These are phyloP conservation scores for Aplosporella prunicola DNA, from an alignment of 2,329 filamentous ascomycete genomes.

Conservation along the genomic window DNA sequence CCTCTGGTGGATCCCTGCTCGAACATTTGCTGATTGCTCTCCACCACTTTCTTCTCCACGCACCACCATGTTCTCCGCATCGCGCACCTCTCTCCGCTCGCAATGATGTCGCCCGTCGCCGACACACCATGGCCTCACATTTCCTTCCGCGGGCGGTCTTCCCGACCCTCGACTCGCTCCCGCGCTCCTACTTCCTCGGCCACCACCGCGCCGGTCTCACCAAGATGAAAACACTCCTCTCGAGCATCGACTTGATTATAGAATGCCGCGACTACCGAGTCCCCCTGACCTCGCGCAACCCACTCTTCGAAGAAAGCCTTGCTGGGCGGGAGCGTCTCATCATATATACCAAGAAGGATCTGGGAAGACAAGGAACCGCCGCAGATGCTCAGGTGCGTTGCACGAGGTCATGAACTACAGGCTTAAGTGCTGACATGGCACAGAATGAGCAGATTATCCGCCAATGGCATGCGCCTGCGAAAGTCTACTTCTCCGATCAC, in stretches of 20 bases:
- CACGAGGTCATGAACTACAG: background rate
- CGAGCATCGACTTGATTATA: constrained; percentile 75
- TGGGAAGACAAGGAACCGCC: constrained; percentile 44
- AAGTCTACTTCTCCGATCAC: constrained; percentile 43
- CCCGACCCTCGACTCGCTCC: constrained; percentile 62
- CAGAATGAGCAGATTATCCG: constrained; percentile 43
- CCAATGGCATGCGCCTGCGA: constrained; percentile 44
- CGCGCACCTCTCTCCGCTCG: too few relatives aligned
- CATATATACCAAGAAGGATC: constrained; percentile 84
- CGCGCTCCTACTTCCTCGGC: constrained; percentile 86
- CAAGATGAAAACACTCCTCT: constrained; percentile 73
- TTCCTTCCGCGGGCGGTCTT: constrained; percentile 71
- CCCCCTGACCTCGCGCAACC: constrained; percentile 82
- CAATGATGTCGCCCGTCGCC: constrained; percentile 2
- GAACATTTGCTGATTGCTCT: too few relatives aligned
- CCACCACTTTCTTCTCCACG: too few relatives aligned
- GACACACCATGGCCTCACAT: constrained; percentile 24
- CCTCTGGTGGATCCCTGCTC: too few relatives aligned
- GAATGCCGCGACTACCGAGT: constrained; percentile 93
- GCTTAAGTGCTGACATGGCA: constrained; percentile 12
- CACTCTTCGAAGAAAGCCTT: constrained; percentile 71
- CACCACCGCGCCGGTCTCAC: constrained; percentile 77
- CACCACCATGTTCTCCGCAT: background rate
- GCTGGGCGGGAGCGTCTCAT: constrained; percentile 65
- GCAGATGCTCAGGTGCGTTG: constrained; percentile 2